These are phyloP conservation scores for Hippophae tibetana DNA, from an alignment of 306 rosid species.

Conservation along the genomic window DNA sequence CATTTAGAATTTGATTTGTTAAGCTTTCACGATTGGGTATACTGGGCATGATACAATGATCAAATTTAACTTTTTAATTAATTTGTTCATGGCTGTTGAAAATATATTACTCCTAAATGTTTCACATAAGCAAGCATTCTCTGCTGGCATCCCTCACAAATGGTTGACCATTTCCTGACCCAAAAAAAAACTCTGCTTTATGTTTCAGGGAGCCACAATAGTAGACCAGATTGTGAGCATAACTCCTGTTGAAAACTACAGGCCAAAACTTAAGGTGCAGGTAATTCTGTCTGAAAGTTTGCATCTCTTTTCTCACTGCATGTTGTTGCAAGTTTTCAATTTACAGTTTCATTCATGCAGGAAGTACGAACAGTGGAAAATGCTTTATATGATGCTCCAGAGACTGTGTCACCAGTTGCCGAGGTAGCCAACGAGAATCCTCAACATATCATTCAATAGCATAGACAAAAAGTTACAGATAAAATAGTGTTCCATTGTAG, in stretches of 20 bases:
- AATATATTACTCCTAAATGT: too few relatives aligned
- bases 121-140: too few relatives aligned
- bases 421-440: constrained; percentile 39
- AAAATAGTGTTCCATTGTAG: not conserved
- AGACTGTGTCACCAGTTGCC: constrained; percentile 20
- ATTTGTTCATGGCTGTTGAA: too few relatives aligned
- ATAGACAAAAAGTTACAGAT: not conserved
- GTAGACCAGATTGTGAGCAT: constrained; percentile 76
- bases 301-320: constrained; percentile 2
- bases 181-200: not conserved
- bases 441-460: not conserved
- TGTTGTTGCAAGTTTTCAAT: constrained; percentile 13
- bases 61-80: too few relatives aligned
- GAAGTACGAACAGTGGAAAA: constrained; percentile 50
- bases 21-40: too few relatives aligned
- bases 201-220: constrained; percentile 84
- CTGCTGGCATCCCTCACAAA: not conserved
- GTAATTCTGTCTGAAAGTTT: constrained; percentile 21
- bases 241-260: constrained; percentile 61
- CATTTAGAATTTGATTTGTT: too few relatives aligned
- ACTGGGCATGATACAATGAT: too few relatives aligned
- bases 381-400: constrained; percentile 45
- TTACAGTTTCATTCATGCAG: constrained; percentile 37
- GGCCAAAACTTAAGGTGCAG: constrained; percentile 39
- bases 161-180: not conserved